A percentile compares a stretch with the other conserved stretches of the same genome.
phyloP scores from a whole-genome alignment of 129 eudicot genomes.

The Artemisia argyi region DNA sequence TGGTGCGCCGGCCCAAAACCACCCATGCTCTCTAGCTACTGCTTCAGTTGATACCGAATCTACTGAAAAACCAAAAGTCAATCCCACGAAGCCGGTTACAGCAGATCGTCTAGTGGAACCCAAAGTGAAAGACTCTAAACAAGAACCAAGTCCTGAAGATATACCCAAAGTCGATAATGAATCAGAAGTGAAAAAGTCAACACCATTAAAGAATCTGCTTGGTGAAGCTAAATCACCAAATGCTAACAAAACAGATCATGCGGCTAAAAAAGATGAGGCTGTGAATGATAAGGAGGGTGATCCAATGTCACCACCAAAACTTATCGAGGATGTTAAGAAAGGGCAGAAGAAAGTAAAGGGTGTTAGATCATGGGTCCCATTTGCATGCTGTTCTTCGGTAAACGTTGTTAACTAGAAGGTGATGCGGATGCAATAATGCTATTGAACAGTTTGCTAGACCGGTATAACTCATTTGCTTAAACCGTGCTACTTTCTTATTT shows the following conservation, averaged over 20 bases:
- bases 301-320: constrained; percentile 70
- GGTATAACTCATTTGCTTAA: constrained; percentile 13
- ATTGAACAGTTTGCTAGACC: constrained; percentile 6
- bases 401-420: constrained; percentile 36
- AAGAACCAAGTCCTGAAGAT: constrained; percentile 39
- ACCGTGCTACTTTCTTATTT: constrained; percentile 21
- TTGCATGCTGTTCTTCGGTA: constrained; percentile 80
- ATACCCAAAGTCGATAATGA: constrained; percentile 51
- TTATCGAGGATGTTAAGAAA: constrained; percentile 61
- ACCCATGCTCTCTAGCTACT: too few relatives aligned
- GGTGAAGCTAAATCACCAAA: constrained; percentile 64
- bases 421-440: constrained; percentile 11
- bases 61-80: constrained; percentile 28
- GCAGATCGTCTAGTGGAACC: constrained; percentile 45
- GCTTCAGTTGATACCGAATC: constrained; percentile 44
- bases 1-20: too few relatives aligned
- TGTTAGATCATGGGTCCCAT: constrained; percentile 74
- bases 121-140: constrained; percentile 30
- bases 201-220: constrained; percentile 60
- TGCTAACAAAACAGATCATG: constrained; percentile 27
- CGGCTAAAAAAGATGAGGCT: constrained; percentile 36
- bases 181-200: constrained; percentile 56
- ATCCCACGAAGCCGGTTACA: constrained; percentile 28
- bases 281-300: constrained; percentile 36
- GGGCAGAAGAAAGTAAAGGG: constrained; percentile 61